Percentiles rank a stretch among this genome's conserved stretches.
These are phyloP conservation scores for Tetragonia tetragonoides DNA, from an alignment of 148 eudicot species.

Conservation along the genomic window DNA sequence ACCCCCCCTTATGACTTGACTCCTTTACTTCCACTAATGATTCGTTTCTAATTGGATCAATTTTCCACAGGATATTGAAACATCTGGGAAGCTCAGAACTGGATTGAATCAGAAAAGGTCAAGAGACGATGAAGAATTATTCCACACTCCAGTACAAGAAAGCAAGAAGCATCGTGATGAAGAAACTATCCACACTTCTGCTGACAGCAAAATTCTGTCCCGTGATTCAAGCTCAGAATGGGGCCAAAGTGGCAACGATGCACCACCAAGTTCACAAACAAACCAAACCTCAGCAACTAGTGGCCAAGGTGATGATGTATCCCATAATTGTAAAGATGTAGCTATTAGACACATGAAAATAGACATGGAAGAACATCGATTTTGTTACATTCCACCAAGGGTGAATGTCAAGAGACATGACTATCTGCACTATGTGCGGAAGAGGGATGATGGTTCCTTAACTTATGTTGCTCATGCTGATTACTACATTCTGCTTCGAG, in stretches of 20 bases:
- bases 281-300: not conserved
- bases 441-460: constrained; percentile 51
- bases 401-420: constrained; percentile 45
- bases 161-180: constrained; percentile 29
- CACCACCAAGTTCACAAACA: constrained; percentile 9
- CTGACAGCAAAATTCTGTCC: constrained; percentile 19
- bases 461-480: constrained; percentile 72
- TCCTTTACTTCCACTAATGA: too few species aligned
- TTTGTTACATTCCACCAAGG: constrained; percentile 79
- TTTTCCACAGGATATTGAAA: constrained; percentile 35
- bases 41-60: not conserved
- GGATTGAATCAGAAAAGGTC: constrained; percentile 37
- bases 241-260: not conserved
- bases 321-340: constrained; percentile 26
- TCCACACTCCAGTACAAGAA: constrained; percentile 7
- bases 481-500: constrained; percentile 75
- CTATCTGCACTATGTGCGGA: constrained; percentile 56
- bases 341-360: constrained; percentile 48
- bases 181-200: constrained; percentile 11
- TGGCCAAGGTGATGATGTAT: constrained; percentile 14
- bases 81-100: constrained; percentile 25
- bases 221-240: not conserved
- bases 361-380: constrained; percentile 77
- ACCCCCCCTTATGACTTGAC: too few species aligned
- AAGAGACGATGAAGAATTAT: constrained; percentile 22